Conservation (phyloP, 2,329 filamentous ascomycete species). For the Aspergillus calidoustus region DNA sequence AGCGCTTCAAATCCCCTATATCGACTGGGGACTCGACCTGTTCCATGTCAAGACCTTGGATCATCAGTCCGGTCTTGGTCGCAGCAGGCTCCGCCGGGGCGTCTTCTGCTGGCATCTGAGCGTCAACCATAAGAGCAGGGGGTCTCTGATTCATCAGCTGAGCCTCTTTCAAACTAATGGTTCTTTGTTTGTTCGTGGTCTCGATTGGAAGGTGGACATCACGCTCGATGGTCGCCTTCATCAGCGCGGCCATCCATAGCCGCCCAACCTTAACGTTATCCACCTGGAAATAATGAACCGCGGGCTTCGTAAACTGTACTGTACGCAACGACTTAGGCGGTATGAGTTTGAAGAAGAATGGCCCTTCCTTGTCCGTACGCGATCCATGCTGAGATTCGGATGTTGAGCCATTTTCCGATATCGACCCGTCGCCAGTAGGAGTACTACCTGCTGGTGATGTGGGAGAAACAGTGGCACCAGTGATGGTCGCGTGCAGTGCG, state of each 20-base stretch:
- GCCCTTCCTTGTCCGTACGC: constrained; percentile 60
- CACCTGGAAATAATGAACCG: constrained; percentile 96
- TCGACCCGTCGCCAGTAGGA: constrained; percentile 42
- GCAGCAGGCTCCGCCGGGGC: constrained; percentile 13
- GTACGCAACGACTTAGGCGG: constrained; percentile 86
- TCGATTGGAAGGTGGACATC: constrained; percentile 78
- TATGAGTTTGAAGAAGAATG: constrained; percentile 98
- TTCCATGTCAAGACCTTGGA: constrained; percentile 38
- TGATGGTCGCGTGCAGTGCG: constrained; percentile 87
- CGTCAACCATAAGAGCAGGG: constrained; percentile 76
- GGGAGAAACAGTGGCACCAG: constrained; percentile 76
- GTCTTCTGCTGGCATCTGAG: constrained; percentile 37
- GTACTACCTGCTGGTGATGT: constrained; percentile 55
- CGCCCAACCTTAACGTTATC: constrained; percentile 86
- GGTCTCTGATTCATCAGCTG: constrained; percentile 85
- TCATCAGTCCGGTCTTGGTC: constrained; percentile 36
- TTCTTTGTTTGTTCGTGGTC: constrained; percentile 95
- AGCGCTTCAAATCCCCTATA: constrained; percentile 15
- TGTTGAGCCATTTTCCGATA: constrained; percentile 34
- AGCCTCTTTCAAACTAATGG: constrained; percentile 88
- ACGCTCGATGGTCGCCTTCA: constrained; percentile 98
- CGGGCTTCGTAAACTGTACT: constrained; percentile 96
- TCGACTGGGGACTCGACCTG: constrained; percentile 27
- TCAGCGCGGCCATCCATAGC: constrained; percentile 96
- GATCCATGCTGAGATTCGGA: constrained; percentile 37